These are phyloP conservation scores for Fusarium papillatum DNA, from an alignment of 2,329 filamentous ascomycete species.

Conservation along the genomic window DNA sequence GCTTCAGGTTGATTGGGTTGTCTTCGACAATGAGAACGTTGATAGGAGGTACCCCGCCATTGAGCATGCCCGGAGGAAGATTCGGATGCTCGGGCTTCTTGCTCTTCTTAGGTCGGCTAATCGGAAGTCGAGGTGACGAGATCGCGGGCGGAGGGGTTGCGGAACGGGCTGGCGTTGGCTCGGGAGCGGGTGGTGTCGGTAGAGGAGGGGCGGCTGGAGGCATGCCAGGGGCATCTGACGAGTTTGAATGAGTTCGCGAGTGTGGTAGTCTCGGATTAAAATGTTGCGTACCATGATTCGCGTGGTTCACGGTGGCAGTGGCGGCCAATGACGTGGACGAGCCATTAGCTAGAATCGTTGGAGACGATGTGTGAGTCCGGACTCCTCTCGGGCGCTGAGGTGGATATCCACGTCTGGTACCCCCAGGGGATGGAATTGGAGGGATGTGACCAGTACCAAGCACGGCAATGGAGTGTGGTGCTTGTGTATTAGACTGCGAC, in stretches of 20 bases:
- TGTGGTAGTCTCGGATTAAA: conserved; percentile 57
- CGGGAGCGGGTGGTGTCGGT: conserved; percentile 67
- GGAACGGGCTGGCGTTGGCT: conserved; percentile 57
- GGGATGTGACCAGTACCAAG: conserved; percentile 86
- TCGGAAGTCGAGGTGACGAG: conserved; percentile 63
- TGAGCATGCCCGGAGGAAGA: conserved; percentile 76
- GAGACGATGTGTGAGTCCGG: conserved; percentile 85
- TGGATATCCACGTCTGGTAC: conserved; percentile 68
- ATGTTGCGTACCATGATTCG: conserved; percentile 51
- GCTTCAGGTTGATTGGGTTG: conserved; percentile 96
- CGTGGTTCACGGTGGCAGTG: conserved; percentile 49
- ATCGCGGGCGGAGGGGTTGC: conserved; percentile 66
- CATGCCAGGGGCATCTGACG: conserved; percentile 64
- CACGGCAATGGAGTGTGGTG: conserved; percentile 80
- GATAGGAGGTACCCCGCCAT: conserved; percentile 91
- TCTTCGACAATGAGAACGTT: conserved; percentile 98
- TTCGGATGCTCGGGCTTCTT: conserved; percentile 65
- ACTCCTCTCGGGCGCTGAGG: conserved; percentile 71
- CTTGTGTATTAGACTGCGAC: conserved; percentile 50
- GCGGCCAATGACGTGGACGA: conserved; percentile 52
- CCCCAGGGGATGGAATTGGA: conserved; percentile 86
- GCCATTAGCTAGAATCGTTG: conserved; percentile 72
- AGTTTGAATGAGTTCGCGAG: conserved; percentile 71
- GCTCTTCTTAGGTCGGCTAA: conserved; percentile 61
- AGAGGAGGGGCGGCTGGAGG: conserved; percentile 64